Percentiles rank a stretch among this genome's conserved stretches.
Evolutionary conservation across 257 asterid species (phyloP).

Genomic region (Nicotiana knightiana): DNA sequence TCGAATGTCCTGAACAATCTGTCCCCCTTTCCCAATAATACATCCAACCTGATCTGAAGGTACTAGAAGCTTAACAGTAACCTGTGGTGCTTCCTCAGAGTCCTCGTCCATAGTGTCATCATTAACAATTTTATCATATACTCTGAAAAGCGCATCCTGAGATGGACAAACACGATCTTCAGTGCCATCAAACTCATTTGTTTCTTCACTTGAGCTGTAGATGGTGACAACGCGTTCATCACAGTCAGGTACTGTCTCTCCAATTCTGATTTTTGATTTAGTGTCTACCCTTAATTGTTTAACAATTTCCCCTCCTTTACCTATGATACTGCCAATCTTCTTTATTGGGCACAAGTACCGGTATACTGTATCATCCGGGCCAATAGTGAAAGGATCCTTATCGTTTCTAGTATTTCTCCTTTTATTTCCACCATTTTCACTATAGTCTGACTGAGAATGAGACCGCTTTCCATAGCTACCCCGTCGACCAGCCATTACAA

Average conservation of each 20-base stretch:
- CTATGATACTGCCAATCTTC: slow-evolving; percentile 24
- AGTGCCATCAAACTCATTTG: slow-evolving; percentile 16
- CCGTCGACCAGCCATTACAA: slow-evolving; percentile 20
- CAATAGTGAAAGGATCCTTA: slow-evolving; percentile 18
- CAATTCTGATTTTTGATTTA: slow-evolving; percentile 20
- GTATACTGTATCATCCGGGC: slow-evolving; percentile 22
- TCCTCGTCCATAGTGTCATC: slow-evolving; percentile 16
- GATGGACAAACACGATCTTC: slow-evolving; percentile 23
- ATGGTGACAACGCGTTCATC: slow-evolving; percentile 25
- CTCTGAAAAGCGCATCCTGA: slow-evolving; percentile 24
- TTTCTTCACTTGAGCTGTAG: slow-evolving; percentile 25
- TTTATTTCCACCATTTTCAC: slow-evolving; percentile 13
- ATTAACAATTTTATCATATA: slow-evolving; percentile 20
- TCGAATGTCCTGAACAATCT: slow-evolving; percentile 26
- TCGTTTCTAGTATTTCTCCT: slow-evolving; percentile 13
- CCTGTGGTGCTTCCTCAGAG: slow-evolving; percentile 10
- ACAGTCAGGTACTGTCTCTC: slow-evolving; percentile 20
- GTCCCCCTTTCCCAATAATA: slow-evolving; percentile 26
- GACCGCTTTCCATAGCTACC: slow-evolving; percentile 19
- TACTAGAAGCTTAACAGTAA: slow-evolving; percentile 22
- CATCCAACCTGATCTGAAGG: slow-evolving; percentile 27
- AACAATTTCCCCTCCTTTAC: slow-evolving; percentile 26
- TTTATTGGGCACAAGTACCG: slow-evolving; percentile 22
- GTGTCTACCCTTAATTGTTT: slow-evolving; percentile 26
- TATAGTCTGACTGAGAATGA: slow-evolving; percentile 13